Evolutionary conservation across 2,329 filamentous ascomycete genomes (phyloP).

Genomic region (Shiraia sp.): DNA sequence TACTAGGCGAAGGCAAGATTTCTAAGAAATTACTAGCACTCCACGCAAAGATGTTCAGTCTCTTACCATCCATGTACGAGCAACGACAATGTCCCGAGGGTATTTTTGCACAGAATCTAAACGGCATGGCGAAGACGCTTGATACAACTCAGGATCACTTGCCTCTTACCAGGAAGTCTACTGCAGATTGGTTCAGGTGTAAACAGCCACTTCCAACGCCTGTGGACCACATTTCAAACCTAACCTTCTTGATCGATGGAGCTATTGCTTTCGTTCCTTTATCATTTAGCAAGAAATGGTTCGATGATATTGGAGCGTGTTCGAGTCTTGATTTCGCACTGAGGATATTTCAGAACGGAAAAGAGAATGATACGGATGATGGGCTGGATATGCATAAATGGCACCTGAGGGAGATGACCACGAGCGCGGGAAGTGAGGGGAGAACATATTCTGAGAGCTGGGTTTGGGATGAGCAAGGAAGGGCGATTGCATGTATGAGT

Average conservation of each 20-base stretch:
- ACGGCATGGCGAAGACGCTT: constrained; percentile 44
- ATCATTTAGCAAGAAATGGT: constrained; percentile 47
- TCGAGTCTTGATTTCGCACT: constrained; percentile 57
- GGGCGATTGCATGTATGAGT: constrained; percentile 53
- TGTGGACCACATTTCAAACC: constrained; percentile 42
- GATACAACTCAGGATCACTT: constrained; percentile 45
- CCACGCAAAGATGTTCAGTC: constrained; percentile 34
- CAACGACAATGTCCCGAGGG: constrained; percentile 45
- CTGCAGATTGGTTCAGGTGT: constrained; percentile 50
- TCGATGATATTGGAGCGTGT: constrained; percentile 52
- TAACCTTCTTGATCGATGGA: constrained; percentile 53
- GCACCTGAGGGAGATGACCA: constrained; percentile 50
- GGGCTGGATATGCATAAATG: constrained; percentile 49
- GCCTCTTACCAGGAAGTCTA: constrained; percentile 32
- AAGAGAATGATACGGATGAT: background rate
- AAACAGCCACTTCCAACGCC: constrained; percentile 14
- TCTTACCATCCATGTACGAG: constrained; percentile 41
- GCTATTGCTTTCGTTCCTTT: constrained; percentile 52
- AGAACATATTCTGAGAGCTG: constrained; percentile 52
- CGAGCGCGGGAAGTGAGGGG: constrained; percentile 45
- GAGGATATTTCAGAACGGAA: constrained; percentile 44
- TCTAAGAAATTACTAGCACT: constrained; percentile 15
- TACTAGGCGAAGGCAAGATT: constrained; percentile 18
- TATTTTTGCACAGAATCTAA: constrained; percentile 51
- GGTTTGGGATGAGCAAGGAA: constrained; percentile 52